phyloP scores from a whole-genome alignment of 495 filamentous ascomycete genomes.

The Niebla homalea region DNA sequence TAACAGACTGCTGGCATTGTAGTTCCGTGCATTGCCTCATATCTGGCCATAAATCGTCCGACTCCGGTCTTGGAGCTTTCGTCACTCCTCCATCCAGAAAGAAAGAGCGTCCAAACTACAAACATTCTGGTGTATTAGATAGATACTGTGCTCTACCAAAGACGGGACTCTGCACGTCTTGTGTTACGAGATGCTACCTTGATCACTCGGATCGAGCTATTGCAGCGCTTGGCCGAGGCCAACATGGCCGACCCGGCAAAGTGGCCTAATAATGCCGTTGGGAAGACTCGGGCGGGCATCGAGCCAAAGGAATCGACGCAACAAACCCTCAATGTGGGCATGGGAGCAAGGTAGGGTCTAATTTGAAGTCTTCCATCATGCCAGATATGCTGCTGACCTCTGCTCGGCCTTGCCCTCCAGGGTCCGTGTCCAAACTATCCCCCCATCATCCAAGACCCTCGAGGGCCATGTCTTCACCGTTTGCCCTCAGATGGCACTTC shows the following conservation, averaged over 20 bases:
- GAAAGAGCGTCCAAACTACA: too few species aligned
- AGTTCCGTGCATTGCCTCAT: too few species aligned
- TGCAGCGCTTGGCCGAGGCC: too few species aligned
- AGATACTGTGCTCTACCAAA: too few species aligned
- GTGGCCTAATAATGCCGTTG: conserved; percentile 30
- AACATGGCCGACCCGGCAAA: conserved; percentile 28
- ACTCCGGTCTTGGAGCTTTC: too few species aligned
- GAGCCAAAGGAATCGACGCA: conserved; percentile 27
- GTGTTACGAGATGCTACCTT: too few species aligned
- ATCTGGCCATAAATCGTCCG: too few species aligned
- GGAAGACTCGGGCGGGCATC: conserved; percentile 25
- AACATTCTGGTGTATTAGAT: too few species aligned
- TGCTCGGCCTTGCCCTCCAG: conserved; percentile 22
- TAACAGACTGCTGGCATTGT: too few species aligned
- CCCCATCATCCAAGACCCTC: conserved; percentile 33
- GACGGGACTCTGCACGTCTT: too few species aligned
- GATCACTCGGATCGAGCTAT: too few species aligned
- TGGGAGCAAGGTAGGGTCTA: conserved; percentile 37
- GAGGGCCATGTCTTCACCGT: conserved; percentile 58
- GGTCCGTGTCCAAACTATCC: conserved; percentile 46
- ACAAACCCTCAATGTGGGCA: conserved; percentile 34
- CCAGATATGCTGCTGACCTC: background rate
- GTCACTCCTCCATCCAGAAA: too few species aligned
- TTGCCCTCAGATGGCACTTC: conserved; percentile 50
- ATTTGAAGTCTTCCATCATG: background rate